phyloP scores from a whole-genome alignment of 129 eudicot genomes.

The Daucus carota region DNA sequence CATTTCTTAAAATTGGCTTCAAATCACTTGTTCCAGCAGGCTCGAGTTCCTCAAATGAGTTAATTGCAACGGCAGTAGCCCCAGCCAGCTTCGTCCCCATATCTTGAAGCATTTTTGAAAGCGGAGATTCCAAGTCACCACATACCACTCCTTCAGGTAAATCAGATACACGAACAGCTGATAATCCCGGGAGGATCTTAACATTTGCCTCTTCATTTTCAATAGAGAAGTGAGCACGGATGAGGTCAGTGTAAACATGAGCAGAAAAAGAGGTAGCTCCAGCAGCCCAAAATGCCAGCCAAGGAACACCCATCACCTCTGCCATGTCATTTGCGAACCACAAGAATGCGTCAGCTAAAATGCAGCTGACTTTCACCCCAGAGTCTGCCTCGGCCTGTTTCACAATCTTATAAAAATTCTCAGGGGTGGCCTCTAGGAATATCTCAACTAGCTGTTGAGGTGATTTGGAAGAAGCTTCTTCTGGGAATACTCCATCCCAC shows the following conservation, averaged over 20 bases:
- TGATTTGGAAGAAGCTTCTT: background rate
- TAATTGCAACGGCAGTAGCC: slow-evolving; percentile 17
- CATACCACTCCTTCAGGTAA: slow-evolving; percentile 15
- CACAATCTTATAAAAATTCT: slow-evolving; percentile 12
- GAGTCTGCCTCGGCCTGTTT: slow-evolving; percentile 21
- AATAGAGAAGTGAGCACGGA: slow-evolving; percentile 4
- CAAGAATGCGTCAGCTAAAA: slow-evolving; percentile 35
- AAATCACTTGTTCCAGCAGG: slow-evolving; percentile 35
- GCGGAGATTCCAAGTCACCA: slow-evolving; percentile 17
- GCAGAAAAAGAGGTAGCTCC: slow-evolving; percentile 24
- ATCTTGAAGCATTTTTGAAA: slow-evolving; percentile 15
- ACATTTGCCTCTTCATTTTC: background rate
- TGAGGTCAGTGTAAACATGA: slow-evolving; percentile 22
- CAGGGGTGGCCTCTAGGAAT: slow-evolving; percentile 23
- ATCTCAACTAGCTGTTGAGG: slow-evolving; percentile 14
- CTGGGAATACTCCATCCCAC: slow-evolving; percentile 6
- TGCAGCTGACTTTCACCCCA: slow-evolving; percentile 24
- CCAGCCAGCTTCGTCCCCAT: slow-evolving; percentile 11
- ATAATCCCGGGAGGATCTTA: slow-evolving; percentile 16
- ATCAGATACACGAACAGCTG: slow-evolving; percentile 10
- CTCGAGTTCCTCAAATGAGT: slow-evolving; percentile 57
- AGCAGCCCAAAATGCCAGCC: slow-evolving; percentile 40
- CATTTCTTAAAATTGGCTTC: slow-evolving; percentile 23
- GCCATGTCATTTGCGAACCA: slow-evolving; percentile 42
- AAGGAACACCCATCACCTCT: slow-evolving; percentile 17